A percentile compares a stretch with the other conserved stretches of the same genome.
These are phyloP conservation scores for Lipomyces kockii DNA, from an alignment of 805 yeast species.

Conservation along the genomic window DNA sequence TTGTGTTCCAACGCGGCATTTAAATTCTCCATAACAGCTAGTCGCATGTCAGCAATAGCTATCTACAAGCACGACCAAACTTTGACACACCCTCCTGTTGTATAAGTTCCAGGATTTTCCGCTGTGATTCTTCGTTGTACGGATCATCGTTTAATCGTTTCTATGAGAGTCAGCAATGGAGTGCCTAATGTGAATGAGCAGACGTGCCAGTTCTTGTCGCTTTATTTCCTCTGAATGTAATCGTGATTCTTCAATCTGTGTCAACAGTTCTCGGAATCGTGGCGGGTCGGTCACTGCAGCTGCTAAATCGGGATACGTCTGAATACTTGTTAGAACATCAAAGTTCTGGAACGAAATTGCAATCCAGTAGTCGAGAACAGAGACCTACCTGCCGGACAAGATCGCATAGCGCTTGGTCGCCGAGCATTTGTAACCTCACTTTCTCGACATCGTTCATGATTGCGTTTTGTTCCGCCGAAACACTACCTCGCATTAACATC, in stretches of 20 bases:
- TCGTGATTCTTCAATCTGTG: constrained; percentile 42
- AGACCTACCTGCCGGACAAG: constrained; percentile 40
- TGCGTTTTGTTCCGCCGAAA: constrained; percentile 17
- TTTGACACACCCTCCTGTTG: constrained; percentile 48
- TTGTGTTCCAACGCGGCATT: constrained; percentile 80
- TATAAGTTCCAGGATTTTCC: constrained; percentile 66
- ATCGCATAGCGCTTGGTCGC: constrained; percentile 44
- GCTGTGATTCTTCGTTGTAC: constrained; percentile 70
- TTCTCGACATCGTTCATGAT: constrained; percentile 41
- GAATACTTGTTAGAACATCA: not conserved
- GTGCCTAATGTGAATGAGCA: not conserved
- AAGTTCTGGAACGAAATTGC: not conserved
- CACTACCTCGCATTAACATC: not conserved
- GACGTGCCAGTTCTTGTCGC: constrained; percentile 49
- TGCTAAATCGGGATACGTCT: constrained; percentile 55
- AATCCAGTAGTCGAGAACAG: not conserved
- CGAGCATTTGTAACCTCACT: constrained; percentile 45
- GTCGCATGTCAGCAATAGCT: not conserved
- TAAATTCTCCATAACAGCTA: constrained; percentile 77
- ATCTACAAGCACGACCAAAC: not conserved
- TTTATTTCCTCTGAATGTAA: constrained; percentile 44
- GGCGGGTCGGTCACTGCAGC: constrained; percentile 54
- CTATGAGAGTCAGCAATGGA: constrained; percentile 3
- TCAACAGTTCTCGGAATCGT: constrained; percentile 50
- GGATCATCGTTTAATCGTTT: constrained; percentile 63